A percentile compares a stretch with the other conserved stretches of the same genome.
phyloP scores from a whole-genome alignment of 208 protist genomes.

The Trypanosoma mega region DNA sequence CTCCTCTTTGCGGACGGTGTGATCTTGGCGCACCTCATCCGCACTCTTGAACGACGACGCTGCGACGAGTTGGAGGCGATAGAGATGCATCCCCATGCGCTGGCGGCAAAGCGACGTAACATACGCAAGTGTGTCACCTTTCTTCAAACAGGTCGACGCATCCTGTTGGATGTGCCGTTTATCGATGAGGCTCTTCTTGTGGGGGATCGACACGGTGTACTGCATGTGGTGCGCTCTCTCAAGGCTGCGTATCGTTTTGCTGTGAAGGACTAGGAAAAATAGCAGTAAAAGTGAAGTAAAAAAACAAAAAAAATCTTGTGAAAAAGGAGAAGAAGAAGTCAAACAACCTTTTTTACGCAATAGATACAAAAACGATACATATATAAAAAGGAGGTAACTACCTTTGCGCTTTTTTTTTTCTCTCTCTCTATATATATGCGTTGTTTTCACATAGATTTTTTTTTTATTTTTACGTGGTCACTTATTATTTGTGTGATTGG shows the following conservation, averaged over 20 bases:
- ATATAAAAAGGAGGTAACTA: too few relatives aligned
- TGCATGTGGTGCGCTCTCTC: slow-evolving; percentile 39
- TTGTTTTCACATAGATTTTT: too few relatives aligned
- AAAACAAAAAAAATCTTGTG: neutral
- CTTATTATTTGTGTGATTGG: too few relatives aligned
- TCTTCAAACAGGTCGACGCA: slow-evolving; percentile 42
- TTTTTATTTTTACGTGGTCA: too few relatives aligned
- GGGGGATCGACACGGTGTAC: slow-evolving; percentile 41
- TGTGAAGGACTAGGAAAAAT: slow-evolving; percentile 1
- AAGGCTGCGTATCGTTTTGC: slow-evolving; percentile 30
- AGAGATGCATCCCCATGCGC: slow-evolving; percentile 38
- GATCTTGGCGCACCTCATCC: slow-evolving; percentile 59
- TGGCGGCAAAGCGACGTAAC: slow-evolving; percentile 73
- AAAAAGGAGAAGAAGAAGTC: too few relatives aligned
- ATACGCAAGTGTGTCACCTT: slow-evolving; percentile 64
- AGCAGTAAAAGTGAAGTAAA: neutral
- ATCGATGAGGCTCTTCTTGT: slow-evolving; percentile 57
- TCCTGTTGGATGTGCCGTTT: slow-evolving; percentile 35
- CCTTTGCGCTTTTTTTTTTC: too few relatives aligned
- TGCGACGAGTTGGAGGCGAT: slow-evolving; percentile 67
- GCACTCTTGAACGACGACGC: slow-evolving; percentile 54
- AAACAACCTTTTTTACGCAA: too few relatives aligned
- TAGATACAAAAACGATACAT: too few relatives aligned
- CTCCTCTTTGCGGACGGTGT: slow-evolving; percentile 76
- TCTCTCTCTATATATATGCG: too few relatives aligned